phyloP scores from a whole-genome alignment of 805 yeast genomes.

The Kazachstania psychrophila region DNA sequence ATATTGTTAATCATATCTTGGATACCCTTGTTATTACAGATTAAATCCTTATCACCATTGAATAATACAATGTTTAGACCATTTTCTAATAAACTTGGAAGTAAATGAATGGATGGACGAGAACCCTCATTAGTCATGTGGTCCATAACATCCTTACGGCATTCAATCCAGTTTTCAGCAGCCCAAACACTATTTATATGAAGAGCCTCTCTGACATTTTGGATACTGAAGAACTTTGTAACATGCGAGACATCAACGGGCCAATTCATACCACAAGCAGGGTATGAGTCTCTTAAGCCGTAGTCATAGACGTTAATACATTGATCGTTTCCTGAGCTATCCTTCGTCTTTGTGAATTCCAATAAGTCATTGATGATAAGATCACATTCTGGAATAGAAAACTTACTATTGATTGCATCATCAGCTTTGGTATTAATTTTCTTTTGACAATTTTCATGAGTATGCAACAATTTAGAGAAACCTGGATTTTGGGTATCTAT shows the following conservation, averaged over 20 bases:
- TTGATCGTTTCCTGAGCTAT: conserved; percentile 21
- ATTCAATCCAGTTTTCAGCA: conserved; percentile 59
- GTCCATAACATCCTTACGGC: conserved; percentile 50
- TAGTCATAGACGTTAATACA: conserved; percentile 84
- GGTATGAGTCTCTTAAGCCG: conserved; percentile 59
- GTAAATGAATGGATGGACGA: conserved; percentile 49
- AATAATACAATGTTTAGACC: conserved; percentile 58
- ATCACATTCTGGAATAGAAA: conserved; percentile 39
- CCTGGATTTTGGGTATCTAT: conserved; percentile 35
- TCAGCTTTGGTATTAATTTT: conserved; percentile 31
- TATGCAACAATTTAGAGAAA: conserved; percentile 35
- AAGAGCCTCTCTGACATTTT: conserved; percentile 42
- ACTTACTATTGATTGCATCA: conserved; percentile 10
- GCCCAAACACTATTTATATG: conserved; percentile 37
- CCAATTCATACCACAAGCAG: conserved; percentile 91
- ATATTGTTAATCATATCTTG: conserved; percentile 54
- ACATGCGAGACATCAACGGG: conserved; percentile 56
- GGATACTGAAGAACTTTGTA: conserved; percentile 41
- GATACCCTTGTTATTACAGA: conserved; percentile 77
- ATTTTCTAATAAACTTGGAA: conserved; percentile 55
- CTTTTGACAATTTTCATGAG: conserved; percentile 55
- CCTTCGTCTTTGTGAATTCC: conserved; percentile 25
- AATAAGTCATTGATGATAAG: conserved; percentile 22
- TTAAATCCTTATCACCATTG: conserved; percentile 81
- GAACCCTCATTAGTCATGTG: conserved; percentile 44